Percentiles rank a stretch among this genome's conserved stretches.
These are phyloP conservation scores for Pharnaceum exiguum DNA, from an alignment of 148 eudicot species.

Conservation along the genomic window DNA sequence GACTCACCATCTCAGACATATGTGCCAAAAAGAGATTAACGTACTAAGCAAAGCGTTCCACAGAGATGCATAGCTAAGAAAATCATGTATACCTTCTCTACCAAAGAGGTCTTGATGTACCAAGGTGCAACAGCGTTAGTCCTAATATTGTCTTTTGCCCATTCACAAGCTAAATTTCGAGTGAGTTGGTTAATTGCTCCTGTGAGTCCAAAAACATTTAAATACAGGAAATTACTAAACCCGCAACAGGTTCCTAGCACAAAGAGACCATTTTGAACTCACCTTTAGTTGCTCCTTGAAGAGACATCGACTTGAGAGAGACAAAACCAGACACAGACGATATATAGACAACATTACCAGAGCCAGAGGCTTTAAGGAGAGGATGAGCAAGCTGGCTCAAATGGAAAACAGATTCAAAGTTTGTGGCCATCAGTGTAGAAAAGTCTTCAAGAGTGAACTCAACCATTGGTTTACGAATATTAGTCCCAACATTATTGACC, in stretches of 20 bases:
- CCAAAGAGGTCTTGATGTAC: slow-evolving; percentile 45
- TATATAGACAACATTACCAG: slow-evolving; percentile 53
- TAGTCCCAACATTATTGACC: slow-evolving; percentile 78
- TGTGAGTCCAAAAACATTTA: slow-evolving; percentile 12
- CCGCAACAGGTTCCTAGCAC: background rate
- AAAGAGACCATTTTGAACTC: background rate
- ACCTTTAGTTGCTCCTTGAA: slow-evolving; percentile 76
- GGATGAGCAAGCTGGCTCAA: slow-evolving; percentile 67
- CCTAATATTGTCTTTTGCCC: slow-evolving; percentile 52
- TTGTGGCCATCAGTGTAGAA: slow-evolving; percentile 46
- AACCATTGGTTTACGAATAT: slow-evolving; percentile 58
- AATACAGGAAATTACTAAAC: slow-evolving; percentile 1
- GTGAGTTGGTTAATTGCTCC: slow-evolving; percentile 82
- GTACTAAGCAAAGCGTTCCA: background rate
- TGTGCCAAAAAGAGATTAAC: too few relatives aligned
- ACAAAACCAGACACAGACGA: slow-evolving; percentile 71
- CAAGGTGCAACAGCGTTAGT: slow-evolving; percentile 48
- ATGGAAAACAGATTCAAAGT: slow-evolving; percentile 66
- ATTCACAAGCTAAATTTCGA: slow-evolving; percentile 46
- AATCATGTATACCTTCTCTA: slow-evolving; percentile 30
- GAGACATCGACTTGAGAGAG: slow-evolving; percentile 54
- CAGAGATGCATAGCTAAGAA: background rate
- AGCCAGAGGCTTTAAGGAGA: slow-evolving; percentile 50
- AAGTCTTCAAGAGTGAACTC: slow-evolving; percentile 53
- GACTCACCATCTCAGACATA: too few relatives aligned